phyloP scores from a whole-genome alignment of 805 yeast species.

The Myxozyma sirexii region DNA sequence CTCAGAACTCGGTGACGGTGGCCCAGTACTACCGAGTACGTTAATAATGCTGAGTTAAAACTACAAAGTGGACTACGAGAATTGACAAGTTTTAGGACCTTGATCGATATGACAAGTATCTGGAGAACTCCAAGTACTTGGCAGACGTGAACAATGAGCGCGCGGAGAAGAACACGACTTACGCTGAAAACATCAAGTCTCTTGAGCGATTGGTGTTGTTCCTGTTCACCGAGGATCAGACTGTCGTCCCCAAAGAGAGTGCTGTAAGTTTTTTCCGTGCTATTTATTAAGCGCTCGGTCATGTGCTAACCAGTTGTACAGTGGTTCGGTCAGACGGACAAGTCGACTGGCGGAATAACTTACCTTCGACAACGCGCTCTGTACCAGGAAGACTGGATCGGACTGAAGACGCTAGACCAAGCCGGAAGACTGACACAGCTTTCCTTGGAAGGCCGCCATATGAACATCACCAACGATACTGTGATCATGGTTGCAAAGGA shows the following conservation, averaged over 20 bases:
- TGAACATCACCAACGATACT: constrained; percentile 61
- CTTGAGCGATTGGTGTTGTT: constrained; percentile 62
- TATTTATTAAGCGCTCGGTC: not conserved
- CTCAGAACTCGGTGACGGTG: constrained; percentile 62
- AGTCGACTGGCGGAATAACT: constrained; percentile 47
- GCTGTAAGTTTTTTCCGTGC: constrained; percentile 48
- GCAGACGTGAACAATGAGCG: constrained; percentile 71
- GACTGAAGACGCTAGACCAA: constrained; percentile 54
- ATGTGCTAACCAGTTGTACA: not conserved
- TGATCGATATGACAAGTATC: constrained; percentile 54
- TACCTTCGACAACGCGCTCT: constrained; percentile 54
- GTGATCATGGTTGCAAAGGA: constrained; percentile 48
- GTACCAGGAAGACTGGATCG: constrained; percentile 61
- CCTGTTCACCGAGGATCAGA: constrained; percentile 62
- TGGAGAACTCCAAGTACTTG: constrained; percentile 59
- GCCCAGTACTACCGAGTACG: constrained; percentile 70
- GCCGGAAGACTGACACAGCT: constrained; percentile 52
- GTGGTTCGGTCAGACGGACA: constrained; percentile 59
- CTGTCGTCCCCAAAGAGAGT: constrained; percentile 70
- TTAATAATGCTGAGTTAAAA: not conserved
- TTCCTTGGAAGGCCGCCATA: constrained; percentile 61
- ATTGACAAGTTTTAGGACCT: constrained; percentile 46
- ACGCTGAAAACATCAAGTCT: constrained; percentile 48
- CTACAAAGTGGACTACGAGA: not conserved
- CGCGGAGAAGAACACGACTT: constrained; percentile 44